Conservation (phyloP, 768 basidiomycete genomes). For the Zangia roseola region DNA sequence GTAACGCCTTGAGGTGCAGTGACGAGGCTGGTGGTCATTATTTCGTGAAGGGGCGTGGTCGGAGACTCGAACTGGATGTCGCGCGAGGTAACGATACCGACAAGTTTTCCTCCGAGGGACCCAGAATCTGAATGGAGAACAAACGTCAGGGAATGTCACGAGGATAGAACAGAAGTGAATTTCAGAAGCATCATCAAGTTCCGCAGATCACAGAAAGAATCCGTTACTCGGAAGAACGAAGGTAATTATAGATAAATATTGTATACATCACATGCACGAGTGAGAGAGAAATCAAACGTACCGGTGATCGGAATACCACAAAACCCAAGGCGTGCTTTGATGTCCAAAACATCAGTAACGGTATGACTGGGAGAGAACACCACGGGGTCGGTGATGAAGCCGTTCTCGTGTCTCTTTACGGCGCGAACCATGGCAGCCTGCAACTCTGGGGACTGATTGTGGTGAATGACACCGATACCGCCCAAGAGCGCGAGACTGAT, state of each 20-base stretch:
- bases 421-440: constrained; percentile 98
- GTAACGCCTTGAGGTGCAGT: constrained; percentile 89
- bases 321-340: constrained; percentile 90
- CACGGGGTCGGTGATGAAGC: constrained; percentile 95
- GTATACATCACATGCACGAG: constrained; percentile 45
- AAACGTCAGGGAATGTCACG: constrained; percentile 19
- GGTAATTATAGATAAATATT: constrained; percentile 50
- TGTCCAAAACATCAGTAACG: constrained; percentile 88
- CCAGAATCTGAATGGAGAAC: constrained; percentile 68
- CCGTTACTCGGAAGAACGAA: constrained; percentile 91
- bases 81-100: constrained; percentile 95
- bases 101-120: constrained; percentile 81
- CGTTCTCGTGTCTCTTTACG: constrained; percentile 98
- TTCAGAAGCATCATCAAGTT: constrained; percentile 34
- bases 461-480: constrained; percentile 97
- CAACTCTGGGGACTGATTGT: constrained; percentile 80
- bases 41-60: constrained; percentile 61
- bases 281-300: constrained; percentile 42
- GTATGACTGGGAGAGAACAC: constrained; percentile 75
- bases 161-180: neutral
- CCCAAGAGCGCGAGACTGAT: constrained; percentile 93
- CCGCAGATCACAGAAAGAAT: constrained; percentile 71
- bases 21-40: constrained; percentile 90
- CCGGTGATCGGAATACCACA: constrained; percentile 98
- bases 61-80: constrained; percentile 91